phyloP scores from a whole-genome alignment of 2,329 filamentous ascomycete genomes.

The Neonectria ditissima region DNA sequence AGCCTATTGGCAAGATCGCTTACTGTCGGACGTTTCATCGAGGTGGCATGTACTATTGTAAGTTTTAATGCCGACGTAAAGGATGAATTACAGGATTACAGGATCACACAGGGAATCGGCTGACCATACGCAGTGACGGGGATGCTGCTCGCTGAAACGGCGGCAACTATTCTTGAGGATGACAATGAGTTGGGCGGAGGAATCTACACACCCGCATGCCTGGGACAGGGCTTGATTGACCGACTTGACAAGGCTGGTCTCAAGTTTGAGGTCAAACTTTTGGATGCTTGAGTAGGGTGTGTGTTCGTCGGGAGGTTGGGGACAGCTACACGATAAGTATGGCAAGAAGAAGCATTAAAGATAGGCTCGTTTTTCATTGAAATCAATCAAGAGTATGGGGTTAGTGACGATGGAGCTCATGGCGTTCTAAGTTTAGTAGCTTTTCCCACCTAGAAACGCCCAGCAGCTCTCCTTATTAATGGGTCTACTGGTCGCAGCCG shows the following conservation, averaged over 20 bases:
- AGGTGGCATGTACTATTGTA: constrained; percentile 74
- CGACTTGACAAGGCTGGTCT: constrained; percentile 71
- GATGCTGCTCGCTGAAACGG: constrained; percentile 72
- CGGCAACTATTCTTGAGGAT: constrained; percentile 73
- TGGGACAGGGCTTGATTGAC: constrained; percentile 76
- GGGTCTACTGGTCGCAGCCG: constrained; percentile 16
- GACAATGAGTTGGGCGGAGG: constrained; percentile 72
- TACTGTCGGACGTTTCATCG: constrained; percentile 66
- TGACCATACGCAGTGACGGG: constrained; percentile 68
- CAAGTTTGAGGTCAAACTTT: constrained; percentile 67
- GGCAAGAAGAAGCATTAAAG: too few relatives aligned
- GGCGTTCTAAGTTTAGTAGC: constrained; percentile 26
- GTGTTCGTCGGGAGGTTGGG: background rate
- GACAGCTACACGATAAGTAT: too few relatives aligned
- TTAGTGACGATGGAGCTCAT: too few relatives aligned
- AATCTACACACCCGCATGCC: constrained; percentile 76
- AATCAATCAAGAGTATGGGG: too few relatives aligned
- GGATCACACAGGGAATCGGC: background rate
- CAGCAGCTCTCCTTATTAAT: constrained; percentile 24
- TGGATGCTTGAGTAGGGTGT: constrained; percentile 33
- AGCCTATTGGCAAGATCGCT: constrained; percentile 59
- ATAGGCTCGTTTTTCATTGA: too few relatives aligned
- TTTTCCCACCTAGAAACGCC: constrained; percentile 23
- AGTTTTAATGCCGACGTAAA: constrained; percentile 48
- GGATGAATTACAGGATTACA: too few relatives aligned